A percentile compares a stretch with the other conserved stretches of the same genome.
Conservation (phyloP, 2,329 filamentous ascomycete genomes). For the Fusarium globosum region DNA sequence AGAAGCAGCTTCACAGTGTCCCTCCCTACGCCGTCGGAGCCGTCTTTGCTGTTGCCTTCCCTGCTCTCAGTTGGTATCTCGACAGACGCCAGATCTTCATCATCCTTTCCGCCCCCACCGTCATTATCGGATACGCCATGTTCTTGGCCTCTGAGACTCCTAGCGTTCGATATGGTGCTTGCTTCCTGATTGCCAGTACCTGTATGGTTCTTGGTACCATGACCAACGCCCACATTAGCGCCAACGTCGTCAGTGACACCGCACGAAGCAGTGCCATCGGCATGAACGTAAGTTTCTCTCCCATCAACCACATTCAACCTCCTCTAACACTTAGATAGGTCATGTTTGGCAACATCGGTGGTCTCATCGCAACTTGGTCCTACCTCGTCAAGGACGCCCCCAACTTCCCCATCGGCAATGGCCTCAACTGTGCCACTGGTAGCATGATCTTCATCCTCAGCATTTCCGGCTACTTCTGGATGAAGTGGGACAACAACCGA, state of each 20-base stretch:
- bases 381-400: slow-evolving; percentile 72
- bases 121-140: slow-evolving; percentile 73
- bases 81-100: slow-evolving; percentile 68
- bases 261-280: slow-evolving; percentile 72
- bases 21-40: slow-evolving; percentile 72
- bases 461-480: slow-evolving; percentile 66
- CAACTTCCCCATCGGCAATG: slow-evolving; percentile 74
- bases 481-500: slow-evolving; percentile 70
- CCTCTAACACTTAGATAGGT: slow-evolving; percentile 30
- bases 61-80: slow-evolving; percentile 66
- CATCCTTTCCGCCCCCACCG: slow-evolving; percentile 64
- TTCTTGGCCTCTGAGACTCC: slow-evolving; percentile 64
- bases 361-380: slow-evolving; percentile 72
- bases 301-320: fast-evolving
- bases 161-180: slow-evolving; percentile 68
- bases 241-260: slow-evolving; percentile 74
- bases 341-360: slow-evolving; percentile 63
- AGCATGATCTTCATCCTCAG: slow-evolving; percentile 64
- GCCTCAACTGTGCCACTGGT: slow-evolving; percentile 70
- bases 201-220: slow-evolving; percentile 71
- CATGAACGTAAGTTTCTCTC: slow-evolving; percentile 39
- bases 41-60: slow-evolving; percentile 68
- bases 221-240: slow-evolving; percentile 70
- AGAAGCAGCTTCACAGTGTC: slow-evolving; percentile 72
- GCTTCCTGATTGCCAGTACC: slow-evolving; percentile 70